Evolutionary conservation across 352 stramenopile genomes (phyloP).

Genomic region (Aphanomyces stellatus): DNA sequence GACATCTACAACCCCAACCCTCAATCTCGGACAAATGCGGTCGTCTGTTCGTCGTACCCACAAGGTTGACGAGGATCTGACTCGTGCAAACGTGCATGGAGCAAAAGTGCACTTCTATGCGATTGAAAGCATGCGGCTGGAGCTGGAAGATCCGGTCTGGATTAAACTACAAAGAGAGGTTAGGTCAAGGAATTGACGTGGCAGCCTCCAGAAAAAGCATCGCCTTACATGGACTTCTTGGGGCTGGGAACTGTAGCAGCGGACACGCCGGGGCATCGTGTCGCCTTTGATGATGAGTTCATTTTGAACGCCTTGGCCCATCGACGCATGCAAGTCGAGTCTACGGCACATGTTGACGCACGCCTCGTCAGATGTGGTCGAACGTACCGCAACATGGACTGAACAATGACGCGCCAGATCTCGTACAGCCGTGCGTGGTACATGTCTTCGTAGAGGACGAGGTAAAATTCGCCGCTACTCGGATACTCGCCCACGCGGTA

Average conservation of each 20-base stretch:
- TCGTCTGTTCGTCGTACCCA: constrained; percentile 1
- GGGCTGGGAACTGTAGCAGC: constrained; percentile 29
- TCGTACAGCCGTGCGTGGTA: constrained; percentile 73
- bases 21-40: constrained; percentile 30
- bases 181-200: no score
- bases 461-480: constrained; percentile 81
- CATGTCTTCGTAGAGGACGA: constrained; percentile 84
- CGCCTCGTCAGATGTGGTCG: no score
- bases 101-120: constrained; percentile 76
- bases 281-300: constrained; percentile 90
- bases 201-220: constrained; percentile 49
- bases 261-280: constrained; percentile 32
- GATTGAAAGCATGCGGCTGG: constrained; percentile 85
- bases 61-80: constrained; percentile 20
- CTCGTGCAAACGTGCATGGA: constrained; percentile 31
- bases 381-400: constrained; percentile 49
- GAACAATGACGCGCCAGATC: constrained; percentile 76
- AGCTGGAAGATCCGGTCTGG: constrained; percentile 79
- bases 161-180: constrained; percentile 58
- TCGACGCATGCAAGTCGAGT: constrained; percentile 78
- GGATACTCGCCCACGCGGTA: constrained; percentile 83
- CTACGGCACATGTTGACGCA: not conserved
- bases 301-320: constrained; percentile 74
- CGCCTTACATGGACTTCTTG: constrained; percentile 29
- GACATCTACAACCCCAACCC: constrained; percentile 85